Evolutionary conservation across 441 rosid genomes (phyloP).

Genomic region (Macaranga tanarius): DNA sequence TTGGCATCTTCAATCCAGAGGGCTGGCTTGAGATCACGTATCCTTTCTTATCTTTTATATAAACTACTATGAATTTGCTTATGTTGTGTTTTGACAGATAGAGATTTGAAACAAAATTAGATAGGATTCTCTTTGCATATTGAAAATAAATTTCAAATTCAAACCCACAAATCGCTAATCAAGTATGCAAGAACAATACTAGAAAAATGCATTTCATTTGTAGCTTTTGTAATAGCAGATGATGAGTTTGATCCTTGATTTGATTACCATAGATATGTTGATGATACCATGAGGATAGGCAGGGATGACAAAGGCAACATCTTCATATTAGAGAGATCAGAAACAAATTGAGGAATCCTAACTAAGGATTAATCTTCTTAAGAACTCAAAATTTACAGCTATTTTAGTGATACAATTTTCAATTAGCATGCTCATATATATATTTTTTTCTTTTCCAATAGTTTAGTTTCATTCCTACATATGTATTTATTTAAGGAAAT

Average conservation of each 20-base stretch:
- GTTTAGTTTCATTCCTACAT: background rate
- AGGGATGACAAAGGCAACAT: conserved; percentile 81
- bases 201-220: background rate
- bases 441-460: background rate
- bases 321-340: conserved; percentile 64
- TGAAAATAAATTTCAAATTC: too few relatives aligned
- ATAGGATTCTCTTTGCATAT: too few relatives aligned
- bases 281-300: conserved; percentile 66
- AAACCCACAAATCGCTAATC: too few relatives aligned
- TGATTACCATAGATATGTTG: conserved; percentile 56
- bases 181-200: background rate
- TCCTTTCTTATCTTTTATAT: conserved; percentile 33
- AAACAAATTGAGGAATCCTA: conserved; percentile 18
- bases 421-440: too few relatives aligned
- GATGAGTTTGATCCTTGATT: conserved; percentile 40
- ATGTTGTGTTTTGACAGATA: background rate
- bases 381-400: background rate
- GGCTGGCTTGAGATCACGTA: conserved; percentile 94
- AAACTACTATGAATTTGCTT: too few relatives aligned
- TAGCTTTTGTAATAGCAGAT: background rate
- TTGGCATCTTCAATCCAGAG: conserved; percentile 72
- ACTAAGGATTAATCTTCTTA: background rate
- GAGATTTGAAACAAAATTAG: background rate
- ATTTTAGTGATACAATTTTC: background rate
- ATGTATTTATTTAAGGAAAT: too few relatives aligned